Evolutionary conservation across 305 asterid genomes (phyloP).

Genomic region (Coffea humblotiana): DNA sequence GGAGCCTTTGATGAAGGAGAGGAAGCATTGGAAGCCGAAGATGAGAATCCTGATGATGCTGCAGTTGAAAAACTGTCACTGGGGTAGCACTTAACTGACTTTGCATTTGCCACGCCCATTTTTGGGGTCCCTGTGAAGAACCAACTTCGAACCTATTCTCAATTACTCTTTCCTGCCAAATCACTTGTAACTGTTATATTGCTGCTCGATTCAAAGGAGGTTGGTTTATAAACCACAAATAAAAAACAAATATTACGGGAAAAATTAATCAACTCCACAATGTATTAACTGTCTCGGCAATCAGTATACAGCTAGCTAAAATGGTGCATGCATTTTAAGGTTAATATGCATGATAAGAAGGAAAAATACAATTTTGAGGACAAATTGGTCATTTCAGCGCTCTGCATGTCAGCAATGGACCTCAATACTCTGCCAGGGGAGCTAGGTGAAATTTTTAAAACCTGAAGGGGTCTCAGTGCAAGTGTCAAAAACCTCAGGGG

Average conservation of each 20-base stretch:
- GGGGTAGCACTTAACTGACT: constrained; percentile 35
- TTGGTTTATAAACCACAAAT: not conserved
- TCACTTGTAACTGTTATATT: not conserved
- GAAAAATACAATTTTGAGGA: no score
- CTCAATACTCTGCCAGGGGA: no score
- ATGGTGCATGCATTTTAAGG: not conserved
- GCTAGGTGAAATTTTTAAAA: no score
- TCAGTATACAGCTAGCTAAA: not conserved
- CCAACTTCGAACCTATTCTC: constrained; percentile 33
- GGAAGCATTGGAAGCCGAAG: constrained; percentile 39
- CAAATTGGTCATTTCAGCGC: no score
- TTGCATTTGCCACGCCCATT: constrained; percentile 45
- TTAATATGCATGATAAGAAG: no score
- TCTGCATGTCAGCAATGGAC: no score
- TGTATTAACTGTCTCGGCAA: not conserved
- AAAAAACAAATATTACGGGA: not conserved
- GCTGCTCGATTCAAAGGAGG: not conserved
- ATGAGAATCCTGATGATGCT: constrained; percentile 99
- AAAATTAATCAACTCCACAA: not conserved
- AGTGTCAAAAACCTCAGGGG: no score
- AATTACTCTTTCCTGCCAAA: constrained; percentile 41
- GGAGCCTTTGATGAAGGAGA: constrained; percentile 26
- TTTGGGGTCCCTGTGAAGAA: constrained; percentile 41
- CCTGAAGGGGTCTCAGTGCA: no score
- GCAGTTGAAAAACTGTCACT: constrained; percentile 42